These are phyloP conservation scores for Cyberlindnera veronae DNA, from an alignment of 805 yeast species.

Conservation along the genomic window DNA sequence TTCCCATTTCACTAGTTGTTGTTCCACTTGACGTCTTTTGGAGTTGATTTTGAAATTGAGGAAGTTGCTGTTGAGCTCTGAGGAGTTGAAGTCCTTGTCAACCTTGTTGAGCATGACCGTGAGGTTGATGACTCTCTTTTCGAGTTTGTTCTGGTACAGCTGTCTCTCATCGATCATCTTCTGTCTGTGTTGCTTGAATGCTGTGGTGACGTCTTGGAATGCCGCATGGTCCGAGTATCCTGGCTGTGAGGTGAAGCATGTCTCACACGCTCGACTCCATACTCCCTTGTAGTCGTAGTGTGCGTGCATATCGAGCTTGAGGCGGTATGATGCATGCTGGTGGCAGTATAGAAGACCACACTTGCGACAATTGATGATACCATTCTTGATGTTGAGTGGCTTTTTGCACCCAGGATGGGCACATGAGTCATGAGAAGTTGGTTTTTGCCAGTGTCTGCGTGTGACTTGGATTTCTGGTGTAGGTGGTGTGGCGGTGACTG, in stretches of 20 bases:
- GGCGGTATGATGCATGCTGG: conserved; percentile 52
- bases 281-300: conserved; percentile 48
- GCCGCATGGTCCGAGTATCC: conserved; percentile 49
- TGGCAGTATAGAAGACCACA: conserved; percentile 75
- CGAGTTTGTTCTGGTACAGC: conserved; percentile 54
- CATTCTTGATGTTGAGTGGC: conserved; percentile 47
- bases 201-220: conserved; percentile 40
- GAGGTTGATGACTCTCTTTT: conserved; percentile 53
- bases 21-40: conserved; percentile 40
- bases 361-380: conserved; percentile 64
- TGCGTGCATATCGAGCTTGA: conserved; percentile 48
- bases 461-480: conserved; percentile 35
- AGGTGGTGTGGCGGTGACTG: conserved; percentile 4
- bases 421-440: conserved; percentile 42
- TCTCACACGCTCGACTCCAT: conserved; percentile 70
- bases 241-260: conserved; percentile 55
- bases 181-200: conserved; percentile 42
- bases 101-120: conserved; percentile 29
- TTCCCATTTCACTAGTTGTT: conserved; percentile 62
- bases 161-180: conserved; percentile 43
- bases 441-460: conserved; percentile 56
- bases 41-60: conserved; percentile 24
- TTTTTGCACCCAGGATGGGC: conserved; percentile 38
- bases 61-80: conserved; percentile 24
- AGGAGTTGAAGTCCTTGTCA: conserved; percentile 22